These are phyloP conservation scores for Eimeria maxima DNA, from an alignment of 169 alveolate genomes.

Conservation along the genomic window DNA sequence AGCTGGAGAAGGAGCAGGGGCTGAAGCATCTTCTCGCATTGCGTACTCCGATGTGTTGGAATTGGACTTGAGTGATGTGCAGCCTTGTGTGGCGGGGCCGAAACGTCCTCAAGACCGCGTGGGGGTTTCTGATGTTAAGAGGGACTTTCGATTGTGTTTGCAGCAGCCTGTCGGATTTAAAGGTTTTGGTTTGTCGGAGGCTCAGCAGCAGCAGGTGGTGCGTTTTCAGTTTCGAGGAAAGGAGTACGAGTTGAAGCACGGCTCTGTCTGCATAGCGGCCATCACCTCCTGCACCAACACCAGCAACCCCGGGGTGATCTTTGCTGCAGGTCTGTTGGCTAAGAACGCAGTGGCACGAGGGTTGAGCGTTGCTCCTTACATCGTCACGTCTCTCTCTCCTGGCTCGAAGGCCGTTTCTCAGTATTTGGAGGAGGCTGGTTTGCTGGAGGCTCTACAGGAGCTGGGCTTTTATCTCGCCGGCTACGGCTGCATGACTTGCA, in stretches of 20 bases:
- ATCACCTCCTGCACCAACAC: constrained; percentile 99
- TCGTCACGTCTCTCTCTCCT: constrained; percentile 97
- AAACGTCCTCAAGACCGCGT: constrained; percentile 98
- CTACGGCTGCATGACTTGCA: constrained; percentile 99
- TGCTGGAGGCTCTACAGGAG: constrained; percentile 19
- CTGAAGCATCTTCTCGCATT: neutral
- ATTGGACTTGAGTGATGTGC: constrained; percentile 90
- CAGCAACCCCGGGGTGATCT: constrained; percentile 97
- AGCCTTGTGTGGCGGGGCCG: constrained; percentile 97
- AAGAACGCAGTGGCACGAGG: constrained; percentile 92
- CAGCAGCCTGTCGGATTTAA: constrained; percentile 90
- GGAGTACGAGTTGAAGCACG: constrained; percentile 90
- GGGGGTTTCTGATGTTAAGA: constrained; percentile 90
- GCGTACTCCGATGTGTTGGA: constrained; percentile 74
- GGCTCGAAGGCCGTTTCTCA: constrained; percentile 88
- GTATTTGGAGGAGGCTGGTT: constrained; percentile 68
- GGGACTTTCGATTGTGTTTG: constrained; percentile 89
- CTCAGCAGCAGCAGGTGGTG: neutral
- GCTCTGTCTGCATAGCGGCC: constrained; percentile 97
- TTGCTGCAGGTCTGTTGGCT: constrained; percentile 98
- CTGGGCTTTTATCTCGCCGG: constrained; percentile 97
- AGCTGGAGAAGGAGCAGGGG: neutral
- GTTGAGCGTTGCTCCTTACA: constrained; percentile 90
- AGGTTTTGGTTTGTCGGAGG: constrained; percentile 90
- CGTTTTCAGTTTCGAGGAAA: constrained; percentile 43